Percentiles rank a stretch among this genome's conserved stretches.
These are phyloP conservation scores for Primulina huaijiensis DNA, from an alignment of 257 asterid species.

Conservation along the genomic window DNA sequence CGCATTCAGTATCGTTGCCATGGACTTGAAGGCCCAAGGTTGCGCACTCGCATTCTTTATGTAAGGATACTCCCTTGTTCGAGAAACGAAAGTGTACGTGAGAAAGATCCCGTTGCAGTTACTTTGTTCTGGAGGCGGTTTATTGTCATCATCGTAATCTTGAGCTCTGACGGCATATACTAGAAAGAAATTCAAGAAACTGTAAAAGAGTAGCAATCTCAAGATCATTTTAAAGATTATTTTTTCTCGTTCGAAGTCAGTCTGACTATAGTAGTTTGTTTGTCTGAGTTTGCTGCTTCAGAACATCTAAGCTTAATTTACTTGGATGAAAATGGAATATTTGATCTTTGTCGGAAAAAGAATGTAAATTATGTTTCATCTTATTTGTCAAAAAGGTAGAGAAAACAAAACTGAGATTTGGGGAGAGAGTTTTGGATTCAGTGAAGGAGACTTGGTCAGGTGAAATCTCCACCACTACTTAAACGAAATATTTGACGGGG, in stretches of 20 bases:
- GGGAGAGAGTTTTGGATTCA: constrained; percentile 16
- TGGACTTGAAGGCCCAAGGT: constrained; percentile 47
- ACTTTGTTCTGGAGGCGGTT: constrained; percentile 23
- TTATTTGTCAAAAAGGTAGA: no score
- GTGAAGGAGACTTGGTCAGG: constrained; percentile 35
- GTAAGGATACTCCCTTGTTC: constrained; percentile 9
- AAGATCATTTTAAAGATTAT: constrained; percentile 21
- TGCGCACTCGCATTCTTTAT: constrained; percentile 42
- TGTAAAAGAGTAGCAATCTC: constrained; percentile 15
- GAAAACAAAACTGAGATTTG: constrained; percentile 17
- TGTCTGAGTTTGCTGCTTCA: background rate
- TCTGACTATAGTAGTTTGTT: background rate
- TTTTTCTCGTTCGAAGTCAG: background rate
- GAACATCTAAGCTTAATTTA: no score
- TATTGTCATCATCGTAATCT: constrained; percentile 5
- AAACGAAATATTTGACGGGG: constrained; percentile 30
- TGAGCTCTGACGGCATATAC: constrained; percentile 23
- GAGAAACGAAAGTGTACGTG: constrained; percentile 32
- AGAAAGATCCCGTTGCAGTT: constrained; percentile 44
- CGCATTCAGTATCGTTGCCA: constrained; percentile 36
- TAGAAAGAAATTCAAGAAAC: constrained; percentile 21
- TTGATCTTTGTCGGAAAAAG: background rate
- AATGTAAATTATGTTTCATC: background rate
- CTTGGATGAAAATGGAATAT: background rate
- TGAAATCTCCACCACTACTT: constrained; percentile 30